Percentiles rank a stretch among this genome's conserved stretches.
Conservation (phyloP, 352 stramenopile genomes). For the Globisporangium apiculatum region DNA sequence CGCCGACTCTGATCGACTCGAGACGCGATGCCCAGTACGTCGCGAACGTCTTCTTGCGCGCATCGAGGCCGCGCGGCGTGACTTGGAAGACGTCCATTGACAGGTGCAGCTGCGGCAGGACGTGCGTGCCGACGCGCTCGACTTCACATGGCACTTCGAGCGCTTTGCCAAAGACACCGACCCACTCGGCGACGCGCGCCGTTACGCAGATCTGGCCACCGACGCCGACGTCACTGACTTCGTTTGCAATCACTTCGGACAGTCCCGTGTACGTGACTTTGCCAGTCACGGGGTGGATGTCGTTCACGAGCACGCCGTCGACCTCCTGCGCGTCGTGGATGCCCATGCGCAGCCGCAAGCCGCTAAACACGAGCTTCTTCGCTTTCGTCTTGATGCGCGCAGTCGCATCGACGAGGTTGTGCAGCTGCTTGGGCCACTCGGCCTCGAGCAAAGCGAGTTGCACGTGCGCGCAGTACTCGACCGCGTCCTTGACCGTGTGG, state of each 20-base stretch:
- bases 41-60: constrained; percentile 27
- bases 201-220: constrained; percentile 52
- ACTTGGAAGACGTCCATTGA: constrained; percentile 33
- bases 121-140: constrained; percentile 20
- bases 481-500: constrained; percentile 39
- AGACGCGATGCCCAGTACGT: constrained; percentile 12
- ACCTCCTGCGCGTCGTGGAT: constrained; percentile 38
- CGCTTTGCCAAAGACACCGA: constrained; percentile 20
- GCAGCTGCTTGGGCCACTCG: constrained; percentile 37
- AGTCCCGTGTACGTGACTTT: constrained; percentile 48
- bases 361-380: constrained; percentile 41
- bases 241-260: constrained; percentile 51
- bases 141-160: constrained; percentile 19
- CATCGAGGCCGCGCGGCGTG: constrained; percentile 25
- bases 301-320: constrained; percentile 40
- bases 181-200: constrained; percentile 28
- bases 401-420: constrained; percentile 28
- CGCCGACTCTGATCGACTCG: constrained; percentile 15
- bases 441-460: constrained; percentile 35
- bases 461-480: constrained; percentile 47
- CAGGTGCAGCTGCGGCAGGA: constrained; percentile 29
- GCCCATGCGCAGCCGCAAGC: constrained; percentile 49
- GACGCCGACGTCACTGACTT: constrained; percentile 35
- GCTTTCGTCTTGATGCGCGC: constrained; percentile 26
- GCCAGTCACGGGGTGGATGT: constrained; percentile 36